Conservation (phyloP, 805 yeast species). For the Blastobotrys americana region DNA sequence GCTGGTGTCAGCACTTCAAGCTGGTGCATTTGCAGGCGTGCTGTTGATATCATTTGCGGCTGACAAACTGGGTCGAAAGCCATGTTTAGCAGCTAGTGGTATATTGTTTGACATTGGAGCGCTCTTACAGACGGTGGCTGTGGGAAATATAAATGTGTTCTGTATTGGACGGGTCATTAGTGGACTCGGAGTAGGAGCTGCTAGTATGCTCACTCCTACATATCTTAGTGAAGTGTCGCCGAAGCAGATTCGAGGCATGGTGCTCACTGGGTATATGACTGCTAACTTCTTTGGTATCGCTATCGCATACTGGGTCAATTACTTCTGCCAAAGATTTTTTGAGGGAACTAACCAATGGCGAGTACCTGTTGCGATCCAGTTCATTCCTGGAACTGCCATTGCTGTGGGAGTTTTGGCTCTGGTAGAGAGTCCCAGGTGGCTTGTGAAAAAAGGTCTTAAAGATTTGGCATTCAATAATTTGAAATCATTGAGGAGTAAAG, state of each 20-base stretch:
- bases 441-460: conserved; percentile 56
- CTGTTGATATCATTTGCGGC: neutral
- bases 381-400: conserved; percentile 76
- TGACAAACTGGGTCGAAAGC: neutral
- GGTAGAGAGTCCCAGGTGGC: conserved; percentile 78
- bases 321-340: conserved; percentile 14
- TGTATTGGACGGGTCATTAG: conserved; percentile 69
- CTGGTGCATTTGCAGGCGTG: neutral
- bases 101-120: conserved; percentile 57
- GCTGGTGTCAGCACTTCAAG: neutral
- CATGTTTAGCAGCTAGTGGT: neutral
- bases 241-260: conserved; percentile 65
- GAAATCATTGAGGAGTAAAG: conserved; percentile 50
- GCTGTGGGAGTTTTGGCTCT: conserved; percentile 60
- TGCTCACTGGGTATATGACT: conserved; percentile 52
- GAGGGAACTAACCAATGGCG: conserved; percentile 30
- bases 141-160: conserved; percentile 39
- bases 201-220: conserved; percentile 67
- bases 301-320: conserved; percentile 46
- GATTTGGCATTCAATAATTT: conserved; percentile 60
- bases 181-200: conserved; percentile 72
- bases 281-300: conserved; percentile 54
- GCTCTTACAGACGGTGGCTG: conserved; percentile 54
- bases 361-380: conserved; percentile 67
- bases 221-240: conserved; percentile 76